Conservation (phyloP, 1,284 basidiomycete genomes). For the Cerioporus squamosus region DNA sequence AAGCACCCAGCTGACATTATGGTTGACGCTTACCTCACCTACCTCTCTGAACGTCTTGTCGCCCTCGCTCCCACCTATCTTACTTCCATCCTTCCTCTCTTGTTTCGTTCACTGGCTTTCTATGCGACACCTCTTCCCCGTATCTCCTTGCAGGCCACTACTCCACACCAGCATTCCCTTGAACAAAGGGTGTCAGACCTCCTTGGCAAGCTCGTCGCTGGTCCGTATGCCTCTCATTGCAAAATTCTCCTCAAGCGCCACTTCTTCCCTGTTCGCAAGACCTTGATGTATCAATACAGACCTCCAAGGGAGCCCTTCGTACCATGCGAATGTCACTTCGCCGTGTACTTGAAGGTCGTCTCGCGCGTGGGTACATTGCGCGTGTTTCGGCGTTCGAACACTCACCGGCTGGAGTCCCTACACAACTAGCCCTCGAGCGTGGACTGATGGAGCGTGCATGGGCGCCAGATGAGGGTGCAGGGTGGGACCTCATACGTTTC, state of each 20-base stretch:
- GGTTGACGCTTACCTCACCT: conserved; percentile 63
- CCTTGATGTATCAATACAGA: conserved; percentile 40
- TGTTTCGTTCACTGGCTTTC: conserved; percentile 71
- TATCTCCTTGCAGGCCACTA: conserved; percentile 51
- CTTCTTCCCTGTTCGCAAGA: conserved; percentile 40
- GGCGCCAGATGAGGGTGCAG: conserved; percentile 60
- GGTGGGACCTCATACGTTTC: conserved; percentile 69
- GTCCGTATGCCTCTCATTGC: conserved; percentile 66
- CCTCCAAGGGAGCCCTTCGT: conserved; percentile 67
- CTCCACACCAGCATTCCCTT: conserved; percentile 39
- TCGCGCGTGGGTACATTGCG: conserved; percentile 67
- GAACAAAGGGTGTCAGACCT: conserved; percentile 63
- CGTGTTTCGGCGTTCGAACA: conserved; percentile 56
- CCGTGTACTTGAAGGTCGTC: conserved; percentile 57
- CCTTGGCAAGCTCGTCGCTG: conserved; percentile 59
- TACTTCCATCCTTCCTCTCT: conserved; percentile 60
- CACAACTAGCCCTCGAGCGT: conserved; percentile 57
- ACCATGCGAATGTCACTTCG: conserved; percentile 69
- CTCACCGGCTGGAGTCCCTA: conserved; percentile 61
- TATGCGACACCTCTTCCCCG: conserved; percentile 68
- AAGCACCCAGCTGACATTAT: conserved; percentile 59
- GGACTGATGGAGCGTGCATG: conserved; percentile 73
- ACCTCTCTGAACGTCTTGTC: conserved; percentile 62
- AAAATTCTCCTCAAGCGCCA: conserved; percentile 61
- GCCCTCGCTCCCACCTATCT: conserved; percentile 59